Evolutionary conservation across 1,139 yeast species (phyloP).

Genomic region (Pichia sp.): DNA sequence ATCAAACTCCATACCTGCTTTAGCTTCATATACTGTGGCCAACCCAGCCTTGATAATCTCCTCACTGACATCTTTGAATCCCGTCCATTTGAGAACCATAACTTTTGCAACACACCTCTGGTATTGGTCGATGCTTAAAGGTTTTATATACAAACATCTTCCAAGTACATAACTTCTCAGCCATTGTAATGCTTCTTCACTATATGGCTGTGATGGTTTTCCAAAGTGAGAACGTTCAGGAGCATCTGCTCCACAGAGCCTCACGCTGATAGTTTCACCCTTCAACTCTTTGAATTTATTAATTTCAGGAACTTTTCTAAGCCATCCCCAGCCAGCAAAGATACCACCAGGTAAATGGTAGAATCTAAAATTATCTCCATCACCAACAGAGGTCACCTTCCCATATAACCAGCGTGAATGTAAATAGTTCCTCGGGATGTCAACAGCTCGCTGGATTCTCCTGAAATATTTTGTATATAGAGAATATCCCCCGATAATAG

Average conservation of each 20-base stretch:
- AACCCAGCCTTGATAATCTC: slow-evolving; percentile 81
- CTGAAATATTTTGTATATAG: slow-evolving; percentile 32
- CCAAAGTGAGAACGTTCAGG: slow-evolving; percentile 97
- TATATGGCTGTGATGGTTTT: slow-evolving; percentile 81
- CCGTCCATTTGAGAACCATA: slow-evolving; percentile 64
- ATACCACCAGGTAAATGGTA: slow-evolving; percentile 93
- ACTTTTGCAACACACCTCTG: slow-evolving; percentile 82
- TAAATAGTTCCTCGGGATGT: slow-evolving; percentile 35
- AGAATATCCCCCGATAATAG: slow-evolving; percentile 29
- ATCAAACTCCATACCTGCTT: slow-evolving; percentile 77
- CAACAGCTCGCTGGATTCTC: slow-evolving; percentile 33
- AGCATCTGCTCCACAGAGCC: slow-evolving; percentile 95
- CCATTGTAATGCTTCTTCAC: slow-evolving; percentile 83
- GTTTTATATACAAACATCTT: slow-evolving; percentile 61
- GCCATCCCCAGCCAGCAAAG: slow-evolving; percentile 91
- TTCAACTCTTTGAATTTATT: slow-evolving; percentile 41
- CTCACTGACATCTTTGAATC: slow-evolving; percentile 71
- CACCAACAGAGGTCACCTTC: slow-evolving; percentile 85
- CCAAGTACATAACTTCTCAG: slow-evolving; percentile 58
- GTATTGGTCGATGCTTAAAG: slow-evolving; percentile 81
- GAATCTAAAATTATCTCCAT: slow-evolving; percentile 90
- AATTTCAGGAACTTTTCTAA: slow-evolving; percentile 45
- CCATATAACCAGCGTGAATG: slow-evolving; percentile 57
- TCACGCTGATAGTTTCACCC: slow-evolving; percentile 54
- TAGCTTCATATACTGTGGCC: slow-evolving; percentile 84